Evolutionary conservation across 2,329 filamentous ascomycete species (phyloP).

Genomic region (Fusarium keratoplasticum): DNA sequence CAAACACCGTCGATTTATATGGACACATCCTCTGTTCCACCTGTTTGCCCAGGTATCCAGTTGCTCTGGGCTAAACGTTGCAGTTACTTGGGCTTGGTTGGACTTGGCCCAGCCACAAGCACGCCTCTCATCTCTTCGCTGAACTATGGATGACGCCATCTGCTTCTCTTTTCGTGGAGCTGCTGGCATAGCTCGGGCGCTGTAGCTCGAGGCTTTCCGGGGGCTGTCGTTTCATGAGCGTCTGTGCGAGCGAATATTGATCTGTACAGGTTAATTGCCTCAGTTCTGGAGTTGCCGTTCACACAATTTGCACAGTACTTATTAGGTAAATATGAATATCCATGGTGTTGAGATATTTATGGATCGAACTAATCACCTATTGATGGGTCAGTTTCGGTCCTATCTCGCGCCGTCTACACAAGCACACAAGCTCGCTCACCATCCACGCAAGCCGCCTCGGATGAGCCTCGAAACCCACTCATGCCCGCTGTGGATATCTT

Average conservation of each 20-base stretch:
- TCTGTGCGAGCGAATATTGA: constrained; percentile 1
- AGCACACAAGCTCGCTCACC: neutral
- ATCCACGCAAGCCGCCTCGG: constrained; percentile 1
- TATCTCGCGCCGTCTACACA: constrained; percentile 23
- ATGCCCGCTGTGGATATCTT: constrained; percentile 3
- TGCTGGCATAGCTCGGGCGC: constrained; percentile 6
- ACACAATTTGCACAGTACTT: neutral
- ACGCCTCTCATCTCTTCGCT: constrained; percentile 11
- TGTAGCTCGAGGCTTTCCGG: constrained; percentile 35
- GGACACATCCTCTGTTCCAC: neutral
- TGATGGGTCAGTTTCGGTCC: constrained; percentile 21
- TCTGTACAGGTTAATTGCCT: neutral
- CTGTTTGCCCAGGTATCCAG: neutral
- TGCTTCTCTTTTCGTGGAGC: constrained; percentile 1
- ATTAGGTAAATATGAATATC: neutral
- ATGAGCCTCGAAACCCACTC: constrained; percentile 5
- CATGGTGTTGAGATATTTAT: constrained; percentile 3
- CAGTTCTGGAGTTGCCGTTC: neutral
- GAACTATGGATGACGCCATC: constrained; percentile 24
- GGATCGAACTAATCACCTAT: neutral
- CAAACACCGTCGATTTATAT: neutral
- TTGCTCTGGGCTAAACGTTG: constrained; percentile 5
- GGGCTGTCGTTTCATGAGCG: constrained; percentile 5
- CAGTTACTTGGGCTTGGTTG: constrained; percentile 5
- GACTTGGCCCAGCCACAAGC: constrained; percentile 18